Conservation (phyloP, 2,329 filamentous ascomycete species). For the Fusarium sp. region DNA sequence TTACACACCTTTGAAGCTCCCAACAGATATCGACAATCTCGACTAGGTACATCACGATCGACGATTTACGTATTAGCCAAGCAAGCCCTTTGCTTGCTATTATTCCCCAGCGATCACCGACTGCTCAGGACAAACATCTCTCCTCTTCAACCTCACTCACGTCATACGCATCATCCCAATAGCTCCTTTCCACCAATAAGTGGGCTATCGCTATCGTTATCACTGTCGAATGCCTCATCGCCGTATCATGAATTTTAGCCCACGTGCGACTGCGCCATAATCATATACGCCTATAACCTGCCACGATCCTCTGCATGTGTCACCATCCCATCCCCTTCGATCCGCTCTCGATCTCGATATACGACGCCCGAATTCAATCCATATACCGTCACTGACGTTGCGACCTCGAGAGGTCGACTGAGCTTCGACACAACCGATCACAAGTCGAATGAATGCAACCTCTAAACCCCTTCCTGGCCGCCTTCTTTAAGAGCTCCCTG, state of each 20-base stretch:
- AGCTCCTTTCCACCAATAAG: slow-evolving; percentile 30
- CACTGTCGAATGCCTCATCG: slow-evolving; percentile 43
- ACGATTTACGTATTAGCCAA: slow-evolving; percentile 41
- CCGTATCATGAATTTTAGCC: slow-evolving; percentile 39
- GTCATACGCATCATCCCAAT: slow-evolving; percentile 16
- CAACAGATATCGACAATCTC: slow-evolving; percentile 44
- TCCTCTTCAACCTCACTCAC: slow-evolving; percentile 25
- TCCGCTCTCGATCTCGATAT: slow-evolving; percentile 26
- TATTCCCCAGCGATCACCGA: slow-evolving; percentile 18
- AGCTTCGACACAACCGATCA: slow-evolving; percentile 46
- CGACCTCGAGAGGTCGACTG: slow-evolving; percentile 48
- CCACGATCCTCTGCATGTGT: slow-evolving; percentile 45
- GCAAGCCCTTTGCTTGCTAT: slow-evolving; percentile 34
- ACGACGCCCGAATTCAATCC: slow-evolving; percentile 23
- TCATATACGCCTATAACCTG: slow-evolving; percentile 15
- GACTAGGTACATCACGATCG: slow-evolving; percentile 46
- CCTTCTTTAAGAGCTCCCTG: slow-evolving; percentile 98
- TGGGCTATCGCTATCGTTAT: slow-evolving; percentile 40
- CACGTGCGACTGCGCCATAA: slow-evolving; percentile 32
- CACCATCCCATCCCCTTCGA: slow-evolving; percentile 36
- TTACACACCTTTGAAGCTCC: slow-evolving; percentile 42
- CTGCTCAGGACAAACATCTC: slow-evolving; percentile 11
- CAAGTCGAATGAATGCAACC: slow-evolving; percentile 81
- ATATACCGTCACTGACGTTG: slow-evolving; percentile 34
- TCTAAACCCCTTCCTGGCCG: slow-evolving; percentile 97